phyloP scores from a whole-genome alignment of 2,329 filamentous ascomycete species.

The Tolypocladium album region DNA sequence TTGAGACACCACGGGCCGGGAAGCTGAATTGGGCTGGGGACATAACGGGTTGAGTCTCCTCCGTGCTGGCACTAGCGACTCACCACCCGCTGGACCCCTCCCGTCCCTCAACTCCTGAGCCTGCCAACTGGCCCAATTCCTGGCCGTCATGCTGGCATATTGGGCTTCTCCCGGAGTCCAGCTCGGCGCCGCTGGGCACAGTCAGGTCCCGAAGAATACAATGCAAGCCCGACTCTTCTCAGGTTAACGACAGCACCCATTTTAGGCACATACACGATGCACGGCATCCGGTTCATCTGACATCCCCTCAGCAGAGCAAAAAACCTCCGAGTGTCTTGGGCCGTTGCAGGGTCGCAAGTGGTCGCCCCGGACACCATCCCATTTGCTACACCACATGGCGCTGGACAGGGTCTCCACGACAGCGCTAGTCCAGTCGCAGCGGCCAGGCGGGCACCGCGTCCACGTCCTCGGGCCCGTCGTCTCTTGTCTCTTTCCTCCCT shows the following conservation, averaged over 20 bases:
- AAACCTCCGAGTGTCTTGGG: background rate
- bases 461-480: slow-evolving; percentile 4
- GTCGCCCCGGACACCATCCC: background rate
- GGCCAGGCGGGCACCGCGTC: slow-evolving; percentile 1
- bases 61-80: background rate
- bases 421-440: background rate
- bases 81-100: background rate
- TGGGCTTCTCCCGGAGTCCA: background rate
- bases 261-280: background rate
- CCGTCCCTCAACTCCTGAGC: background rate
- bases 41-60: background rate
- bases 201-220: background rate
- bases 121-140: background rate
- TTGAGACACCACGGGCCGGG: background rate
- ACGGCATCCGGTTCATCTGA: background rate
- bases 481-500: background rate
- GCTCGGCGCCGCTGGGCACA: background rate
- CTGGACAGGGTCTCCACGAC: background rate
- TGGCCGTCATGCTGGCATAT: background rate
- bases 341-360: background rate
- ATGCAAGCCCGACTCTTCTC: background rate
- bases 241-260: background rate
- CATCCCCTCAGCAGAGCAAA: background rate
- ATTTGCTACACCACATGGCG: slow-evolving; percentile 1
- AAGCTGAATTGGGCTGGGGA: background rate